Evolutionary conservation across 1,284 basidiomycete species (phyloP).

Genomic region (Puccinia triticina): DNA sequence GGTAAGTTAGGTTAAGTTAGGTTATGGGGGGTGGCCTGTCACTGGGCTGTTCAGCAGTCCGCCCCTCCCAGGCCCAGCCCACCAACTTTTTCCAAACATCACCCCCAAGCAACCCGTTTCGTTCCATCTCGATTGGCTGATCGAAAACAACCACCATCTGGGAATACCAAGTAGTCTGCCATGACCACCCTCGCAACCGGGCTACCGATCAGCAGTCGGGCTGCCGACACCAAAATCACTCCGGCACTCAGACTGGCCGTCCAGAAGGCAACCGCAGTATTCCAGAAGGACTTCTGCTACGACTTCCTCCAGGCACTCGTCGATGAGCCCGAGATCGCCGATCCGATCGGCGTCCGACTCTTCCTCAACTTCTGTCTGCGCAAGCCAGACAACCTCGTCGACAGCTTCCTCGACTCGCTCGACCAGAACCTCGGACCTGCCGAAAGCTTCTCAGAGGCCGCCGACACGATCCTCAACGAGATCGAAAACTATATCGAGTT

Average conservation of each 20-base stretch:
- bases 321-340: constrained; percentile 38
- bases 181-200: constrained; percentile 42
- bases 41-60: too few relatives aligned
- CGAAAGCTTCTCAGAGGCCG: constrained; percentile 10
- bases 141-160: too few relatives aligned
- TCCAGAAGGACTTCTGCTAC: constrained; percentile 46
- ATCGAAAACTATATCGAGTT: constrained; percentile 42
- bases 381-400: constrained; percentile 39
- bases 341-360: constrained; percentile 29
- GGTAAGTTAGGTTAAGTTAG: too few relatives aligned
- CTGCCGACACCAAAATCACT: constrained; percentile 26
- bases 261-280: constrained; percentile 37
- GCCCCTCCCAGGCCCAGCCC: too few relatives aligned
- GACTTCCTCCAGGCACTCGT: constrained; percentile 43
- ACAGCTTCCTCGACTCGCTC: constrained; percentile 30
- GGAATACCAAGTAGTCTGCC: too few relatives aligned
- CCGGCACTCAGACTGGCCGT: constrained; percentile 32
- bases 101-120: too few relatives aligned
- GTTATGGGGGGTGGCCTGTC: background rate
- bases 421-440: constrained; percentile 28
- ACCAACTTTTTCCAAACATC: too few relatives aligned
- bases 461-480: constrained; percentile 35
- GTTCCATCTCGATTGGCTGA: too few relatives aligned
- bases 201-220: constrained; percentile 23
- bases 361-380: constrained; percentile 45